phyloP scores from a whole-genome alignment of 345 rosid species.

The Populus davidiana region DNA sequence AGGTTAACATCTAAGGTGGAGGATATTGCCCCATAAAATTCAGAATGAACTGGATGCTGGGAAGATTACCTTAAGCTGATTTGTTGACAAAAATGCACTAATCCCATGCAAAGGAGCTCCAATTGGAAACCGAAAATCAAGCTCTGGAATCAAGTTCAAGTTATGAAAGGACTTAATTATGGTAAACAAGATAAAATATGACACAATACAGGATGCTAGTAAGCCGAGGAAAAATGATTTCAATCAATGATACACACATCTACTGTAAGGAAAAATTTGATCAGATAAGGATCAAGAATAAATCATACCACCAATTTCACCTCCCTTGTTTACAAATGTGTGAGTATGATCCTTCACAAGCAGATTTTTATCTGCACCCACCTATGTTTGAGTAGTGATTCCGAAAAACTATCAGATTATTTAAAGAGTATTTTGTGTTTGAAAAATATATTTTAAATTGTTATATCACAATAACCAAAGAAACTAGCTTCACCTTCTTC shows the following conservation, averaged over 20 bases:
- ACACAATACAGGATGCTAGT: neutral
- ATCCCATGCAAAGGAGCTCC: constrained; percentile 99
- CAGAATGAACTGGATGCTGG: neutral
- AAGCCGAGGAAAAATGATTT: neutral
- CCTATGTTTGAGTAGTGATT: constrained; percentile 43
- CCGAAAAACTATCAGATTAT: constrained; percentile 16
- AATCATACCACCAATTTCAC: constrained; percentile 73
- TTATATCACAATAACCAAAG: neutral
- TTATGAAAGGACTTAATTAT: constrained; percentile 6
- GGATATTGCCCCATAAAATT: neutral
- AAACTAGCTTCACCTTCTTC: constrained; percentile 67
- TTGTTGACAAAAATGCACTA: constrained; percentile 74
- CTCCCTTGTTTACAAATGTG: constrained; percentile 90
- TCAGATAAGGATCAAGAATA: constrained; percentile 11
- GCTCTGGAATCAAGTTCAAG: constrained; percentile 57
- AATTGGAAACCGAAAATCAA: constrained; percentile 83
- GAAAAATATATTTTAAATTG: neutral
- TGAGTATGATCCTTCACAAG: constrained; percentile 97
- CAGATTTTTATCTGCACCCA: constrained; percentile 84
- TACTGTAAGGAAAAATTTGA: constrained; percentile 1
- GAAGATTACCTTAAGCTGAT: constrained; percentile 73
- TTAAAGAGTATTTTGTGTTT: neutral
- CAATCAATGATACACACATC: neutral
- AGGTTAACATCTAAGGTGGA: neutral
- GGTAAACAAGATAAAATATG: neutral